A percentile compares a stretch with the other conserved stretches of the same genome.
phyloP scores from a whole-genome alignment of 345 rosid genomes.

The Triadica sebifera region DNA sequence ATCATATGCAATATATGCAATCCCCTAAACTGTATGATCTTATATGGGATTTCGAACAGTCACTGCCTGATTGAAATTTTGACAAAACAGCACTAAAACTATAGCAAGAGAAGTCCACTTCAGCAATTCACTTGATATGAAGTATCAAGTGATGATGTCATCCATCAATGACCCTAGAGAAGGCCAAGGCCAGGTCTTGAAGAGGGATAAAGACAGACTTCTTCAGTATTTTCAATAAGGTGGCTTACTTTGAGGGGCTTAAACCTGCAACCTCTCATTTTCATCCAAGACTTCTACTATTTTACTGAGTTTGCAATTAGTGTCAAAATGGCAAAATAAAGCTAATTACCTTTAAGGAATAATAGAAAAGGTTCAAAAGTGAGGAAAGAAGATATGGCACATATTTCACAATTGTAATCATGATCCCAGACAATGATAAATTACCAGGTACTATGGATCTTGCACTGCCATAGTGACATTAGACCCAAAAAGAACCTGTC shows the following conservation, averaged over 20 bases:
- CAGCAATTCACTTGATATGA: background rate
- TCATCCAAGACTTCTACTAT: background rate
- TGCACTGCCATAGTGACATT: constrained; percentile 82
- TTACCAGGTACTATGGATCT: constrained; percentile 99
- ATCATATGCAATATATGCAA: background rate
- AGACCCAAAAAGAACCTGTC: constrained; percentile 81
- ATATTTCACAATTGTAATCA: background rate
- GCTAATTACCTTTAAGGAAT: background rate
- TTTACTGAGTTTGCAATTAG: background rate
- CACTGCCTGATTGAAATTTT: background rate
- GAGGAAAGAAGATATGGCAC: background rate
- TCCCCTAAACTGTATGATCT: background rate
- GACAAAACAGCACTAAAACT: background rate
- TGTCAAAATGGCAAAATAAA: constrained; percentile 4
- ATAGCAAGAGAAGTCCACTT: too few species aligned
- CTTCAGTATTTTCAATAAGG: background rate
- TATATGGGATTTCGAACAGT: background rate
- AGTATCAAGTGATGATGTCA: background rate
- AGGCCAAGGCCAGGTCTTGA: background rate
- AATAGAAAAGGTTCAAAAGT: background rate
- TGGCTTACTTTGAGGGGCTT: background rate
- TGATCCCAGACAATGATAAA: background rate
- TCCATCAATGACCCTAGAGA: background rate
- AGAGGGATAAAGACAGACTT: background rate
- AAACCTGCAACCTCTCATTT: background rate